Conservation (phyloP, 345 rosid genomes). For the Citrus cavaleriei region DNA sequence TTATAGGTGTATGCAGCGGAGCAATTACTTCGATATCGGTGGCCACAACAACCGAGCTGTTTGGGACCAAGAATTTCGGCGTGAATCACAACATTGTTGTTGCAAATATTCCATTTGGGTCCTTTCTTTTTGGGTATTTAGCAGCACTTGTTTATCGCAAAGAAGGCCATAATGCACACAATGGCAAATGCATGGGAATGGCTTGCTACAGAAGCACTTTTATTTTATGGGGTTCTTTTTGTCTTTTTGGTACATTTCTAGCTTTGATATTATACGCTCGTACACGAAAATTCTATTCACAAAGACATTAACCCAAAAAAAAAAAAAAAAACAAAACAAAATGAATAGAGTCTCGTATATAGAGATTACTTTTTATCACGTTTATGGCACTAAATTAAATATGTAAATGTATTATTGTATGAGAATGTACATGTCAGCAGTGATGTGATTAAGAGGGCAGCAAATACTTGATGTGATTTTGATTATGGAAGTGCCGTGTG, state of each 20-base stretch:
- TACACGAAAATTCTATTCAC: conserved; percentile 47
- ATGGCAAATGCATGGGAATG: conserved; percentile 62
- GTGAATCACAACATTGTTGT: conserved; percentile 88
- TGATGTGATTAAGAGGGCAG: neutral
- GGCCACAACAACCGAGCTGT: conserved; percentile 65
- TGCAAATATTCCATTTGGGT: conserved; percentile 77
- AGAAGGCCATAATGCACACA: conserved; percentile 4
- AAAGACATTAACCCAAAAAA: neutral
- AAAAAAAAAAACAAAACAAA: too few relatives aligned
- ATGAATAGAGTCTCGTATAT: neutral
- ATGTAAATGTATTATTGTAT: neutral
- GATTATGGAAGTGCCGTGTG: neutral
- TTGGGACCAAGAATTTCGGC: conserved; percentile 65
- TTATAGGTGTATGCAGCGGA: conserved; percentile 66
- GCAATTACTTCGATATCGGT: conserved; percentile 77
- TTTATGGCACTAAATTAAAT: too few relatives aligned
- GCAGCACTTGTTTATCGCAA: conserved; percentile 67
- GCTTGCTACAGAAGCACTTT: conserved; percentile 63
- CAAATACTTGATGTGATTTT: neutral
- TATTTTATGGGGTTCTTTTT: conserved; percentile 64
- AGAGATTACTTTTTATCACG: too few relatives aligned
- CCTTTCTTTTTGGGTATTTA: conserved; percentile 59
- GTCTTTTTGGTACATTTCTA: conserved; percentile 48
- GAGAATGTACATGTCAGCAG: neutral
- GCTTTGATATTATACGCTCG: conserved; percentile 53